phyloP scores from a whole-genome alignment of 2,329 filamentous ascomycete species.

The Trichoderma semiorbis region DNA sequence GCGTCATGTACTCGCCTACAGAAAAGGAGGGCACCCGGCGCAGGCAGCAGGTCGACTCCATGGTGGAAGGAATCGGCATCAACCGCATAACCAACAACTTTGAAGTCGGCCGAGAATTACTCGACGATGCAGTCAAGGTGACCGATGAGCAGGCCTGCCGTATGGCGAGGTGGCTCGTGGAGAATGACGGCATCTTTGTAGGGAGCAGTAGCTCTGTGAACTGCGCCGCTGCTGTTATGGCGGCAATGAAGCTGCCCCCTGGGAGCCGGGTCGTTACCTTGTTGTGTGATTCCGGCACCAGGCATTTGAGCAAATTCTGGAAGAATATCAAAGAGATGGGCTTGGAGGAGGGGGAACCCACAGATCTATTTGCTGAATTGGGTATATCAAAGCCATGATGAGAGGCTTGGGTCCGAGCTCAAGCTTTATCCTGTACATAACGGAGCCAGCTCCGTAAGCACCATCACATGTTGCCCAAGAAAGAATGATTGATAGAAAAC shows the following conservation, averaged over 20 bases:
- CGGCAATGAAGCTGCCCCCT: slow-evolving; percentile 60
- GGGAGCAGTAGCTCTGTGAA: slow-evolving; percentile 97
- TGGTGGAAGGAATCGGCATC: slow-evolving; percentile 94
- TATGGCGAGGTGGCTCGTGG: slow-evolving; percentile 96
- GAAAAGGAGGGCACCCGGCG: slow-evolving; percentile 89
- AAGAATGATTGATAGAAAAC: background rate
- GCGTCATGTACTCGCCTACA: slow-evolving; percentile 89
- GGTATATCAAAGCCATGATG: slow-evolving; percentile 35
- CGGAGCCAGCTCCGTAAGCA: background rate
- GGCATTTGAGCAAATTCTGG: slow-evolving; percentile 85
- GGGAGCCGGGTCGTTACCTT: slow-evolving; percentile 73
- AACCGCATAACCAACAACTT: slow-evolving; percentile 95
- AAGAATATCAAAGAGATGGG: slow-evolving; percentile 67
- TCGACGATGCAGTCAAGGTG: slow-evolving; percentile 88
- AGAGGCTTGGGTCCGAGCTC: too few relatives aligned
- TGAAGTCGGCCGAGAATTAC: slow-evolving; percentile 76
- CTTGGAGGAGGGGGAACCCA: slow-evolving; percentile 53
- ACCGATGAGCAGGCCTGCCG: slow-evolving; percentile 82
- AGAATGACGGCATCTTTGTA: slow-evolving; percentile 90
- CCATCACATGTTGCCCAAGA: background rate
- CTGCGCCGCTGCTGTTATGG: slow-evolving; percentile 73
- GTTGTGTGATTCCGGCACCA: slow-evolving; percentile 78
- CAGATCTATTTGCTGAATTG: slow-evolving; percentile 49
- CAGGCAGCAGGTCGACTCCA: slow-evolving; percentile 87
- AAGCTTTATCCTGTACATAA: background rate